Evolutionary conservation across 768 basidiomycete species (phyloP).

Genomic region (Pisolithus microcarpus): DNA sequence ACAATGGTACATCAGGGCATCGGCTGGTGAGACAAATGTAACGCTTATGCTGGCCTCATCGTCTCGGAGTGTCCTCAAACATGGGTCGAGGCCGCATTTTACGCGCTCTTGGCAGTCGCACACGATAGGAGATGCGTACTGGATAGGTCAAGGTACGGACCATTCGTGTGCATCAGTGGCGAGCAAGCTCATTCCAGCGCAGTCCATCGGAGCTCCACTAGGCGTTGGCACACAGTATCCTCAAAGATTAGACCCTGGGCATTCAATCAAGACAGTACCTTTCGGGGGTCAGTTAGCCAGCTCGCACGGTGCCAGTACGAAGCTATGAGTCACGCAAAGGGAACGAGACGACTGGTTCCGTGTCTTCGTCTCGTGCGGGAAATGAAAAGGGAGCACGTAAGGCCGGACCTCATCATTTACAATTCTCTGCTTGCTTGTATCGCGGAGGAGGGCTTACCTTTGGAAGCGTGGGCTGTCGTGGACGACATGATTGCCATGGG

Average conservation of each 20-base stretch:
- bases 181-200: background rate
- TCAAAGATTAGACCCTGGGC: conserved; percentile 21
- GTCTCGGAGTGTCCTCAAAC: conserved; percentile 16
- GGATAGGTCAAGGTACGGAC: background rate
- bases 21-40: background rate
- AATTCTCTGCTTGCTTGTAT: conserved; percentile 48
- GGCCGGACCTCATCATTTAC: conserved; percentile 53
- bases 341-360: conserved; percentile 27
- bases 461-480: conserved; percentile 57
- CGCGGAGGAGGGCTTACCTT: conserved; percentile 33
- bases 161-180: background rate
- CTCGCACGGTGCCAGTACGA: conserved; percentile 28
- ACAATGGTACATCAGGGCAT: background rate
- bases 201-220: background rate
- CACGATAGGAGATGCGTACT: background rate
- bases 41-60: conserved; percentile 15
- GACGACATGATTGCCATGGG: conserved; percentile 58
- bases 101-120: background rate
- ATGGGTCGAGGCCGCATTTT: background rate
- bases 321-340: conserved; percentile 28
- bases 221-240: conserved; percentile 4
- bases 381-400: conserved; percentile 52
- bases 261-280: conserved; percentile 17
- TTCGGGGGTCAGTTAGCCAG: conserved; percentile 19
- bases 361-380: conserved; percentile 40